These are phyloP conservation scores for Melastoma candidum DNA, from an alignment of 441 rosid species.

Conservation along the genomic window DNA sequence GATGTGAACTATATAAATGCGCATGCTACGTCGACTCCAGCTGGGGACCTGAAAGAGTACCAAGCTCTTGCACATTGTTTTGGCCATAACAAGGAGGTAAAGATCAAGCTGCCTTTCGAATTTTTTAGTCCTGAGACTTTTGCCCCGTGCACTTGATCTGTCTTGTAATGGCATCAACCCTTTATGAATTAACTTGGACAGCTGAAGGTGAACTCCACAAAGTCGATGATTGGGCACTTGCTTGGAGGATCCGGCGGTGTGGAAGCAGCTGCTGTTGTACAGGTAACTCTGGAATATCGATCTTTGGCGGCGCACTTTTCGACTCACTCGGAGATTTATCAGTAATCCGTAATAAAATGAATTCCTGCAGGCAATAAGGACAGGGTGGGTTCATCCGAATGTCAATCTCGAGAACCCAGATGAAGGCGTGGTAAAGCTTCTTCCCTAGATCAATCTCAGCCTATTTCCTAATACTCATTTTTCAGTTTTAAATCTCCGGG, in stretches of 20 bases:
- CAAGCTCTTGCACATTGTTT: no score
- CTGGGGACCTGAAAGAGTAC: no score
- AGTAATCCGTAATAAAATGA: no score
- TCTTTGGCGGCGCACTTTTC: background rate
- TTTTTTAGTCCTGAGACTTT: no score
- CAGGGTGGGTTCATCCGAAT: slow-evolving; percentile 11
- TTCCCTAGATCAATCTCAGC: background rate
- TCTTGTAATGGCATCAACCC: no score
- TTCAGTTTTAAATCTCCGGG: background rate
- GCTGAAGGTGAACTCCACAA: slow-evolving; percentile 26
- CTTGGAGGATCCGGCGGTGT: slow-evolving; percentile 30
- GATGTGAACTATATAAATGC: no score
- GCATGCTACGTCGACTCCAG: no score
- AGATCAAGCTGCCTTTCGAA: no score
- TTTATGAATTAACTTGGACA: slow-evolving; percentile 1
- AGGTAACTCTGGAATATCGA: slow-evolving; percentile 11
- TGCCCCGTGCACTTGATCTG: no score
- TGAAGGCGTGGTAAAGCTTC: slow-evolving; percentile 6
- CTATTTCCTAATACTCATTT: background rate
- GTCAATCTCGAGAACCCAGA: slow-evolving; percentile 7
- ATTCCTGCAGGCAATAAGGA: slow-evolving; percentile 7
- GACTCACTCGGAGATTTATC: no score
- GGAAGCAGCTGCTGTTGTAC: slow-evolving; percentile 21
- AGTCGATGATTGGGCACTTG: slow-evolving; percentile 31
- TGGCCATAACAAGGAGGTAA: no score